phyloP scores from a whole-genome alignment of 1,284 basidiomycete genomes.

The Heterobasidion annosum region DNA sequence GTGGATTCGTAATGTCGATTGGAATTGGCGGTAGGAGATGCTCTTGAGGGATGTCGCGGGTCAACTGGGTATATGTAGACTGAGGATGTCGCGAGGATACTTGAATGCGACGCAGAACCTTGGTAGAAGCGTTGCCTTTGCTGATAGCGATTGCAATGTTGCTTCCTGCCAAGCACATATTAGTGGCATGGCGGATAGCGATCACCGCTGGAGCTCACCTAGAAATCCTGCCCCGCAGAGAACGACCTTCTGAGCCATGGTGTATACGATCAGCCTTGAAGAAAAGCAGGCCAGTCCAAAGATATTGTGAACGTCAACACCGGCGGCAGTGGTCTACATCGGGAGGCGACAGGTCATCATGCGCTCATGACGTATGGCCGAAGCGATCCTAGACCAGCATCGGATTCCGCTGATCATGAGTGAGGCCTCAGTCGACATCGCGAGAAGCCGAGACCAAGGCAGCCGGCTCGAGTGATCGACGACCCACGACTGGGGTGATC shows the following conservation, averaged over 20 bases:
- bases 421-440: no score
- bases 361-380: no score
- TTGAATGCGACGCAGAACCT: constrained; percentile 29
- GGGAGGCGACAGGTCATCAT: no score
- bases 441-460: no score
- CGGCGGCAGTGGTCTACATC: no score
- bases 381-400: no score
- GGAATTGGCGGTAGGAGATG: constrained; percentile 34
- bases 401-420: no score
- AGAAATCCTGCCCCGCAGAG: constrained; percentile 62
- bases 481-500: no score
- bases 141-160: constrained; percentile 8
- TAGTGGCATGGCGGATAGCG: not conserved
- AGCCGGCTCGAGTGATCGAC: no score
- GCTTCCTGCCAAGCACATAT: constrained; percentile 1
- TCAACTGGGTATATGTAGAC: constrained; percentile 24
- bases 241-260: constrained; percentile 34
- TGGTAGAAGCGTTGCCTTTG: not conserved
- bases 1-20: constrained; percentile 45
- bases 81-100: constrained; percentile 46
- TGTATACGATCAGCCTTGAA: no score
- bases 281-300: no score
- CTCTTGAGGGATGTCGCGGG: constrained; percentile 13
- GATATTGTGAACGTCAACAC: no score
- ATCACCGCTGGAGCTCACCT: constrained; percentile 23